Conservation (phyloP, 176 grass and related monocot genomes). For the Rhynchospora pubera region DNA sequence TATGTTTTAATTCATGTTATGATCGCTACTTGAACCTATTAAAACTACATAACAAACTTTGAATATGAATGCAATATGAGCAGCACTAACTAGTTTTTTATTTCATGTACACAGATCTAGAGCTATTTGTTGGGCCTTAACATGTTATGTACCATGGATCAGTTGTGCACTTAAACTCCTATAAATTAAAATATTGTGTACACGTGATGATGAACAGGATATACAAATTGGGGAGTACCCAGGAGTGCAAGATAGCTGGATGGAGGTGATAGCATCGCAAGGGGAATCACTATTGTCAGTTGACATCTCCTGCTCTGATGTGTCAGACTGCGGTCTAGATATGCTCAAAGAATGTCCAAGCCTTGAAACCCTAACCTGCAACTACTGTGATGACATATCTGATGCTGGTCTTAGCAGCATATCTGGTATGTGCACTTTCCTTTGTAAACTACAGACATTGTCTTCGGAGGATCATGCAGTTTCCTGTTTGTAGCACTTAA, state of each 20-base stretch:
- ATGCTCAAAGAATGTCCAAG: conserved; percentile 62
- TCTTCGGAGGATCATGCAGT: not conserved
- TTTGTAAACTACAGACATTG: not conserved
- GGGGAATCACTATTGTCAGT: conserved; percentile 81
- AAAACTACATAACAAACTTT: not conserved
- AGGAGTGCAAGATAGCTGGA: conserved; percentile 92
- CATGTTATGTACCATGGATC: not conserved
- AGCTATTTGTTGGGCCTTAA: not conserved
- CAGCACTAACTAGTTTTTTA: not conserved
- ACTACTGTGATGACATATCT: conserved; percentile 89
- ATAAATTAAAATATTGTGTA: not conserved
- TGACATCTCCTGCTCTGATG: conserved; percentile 88
- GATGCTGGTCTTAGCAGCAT: conserved; percentile 62
- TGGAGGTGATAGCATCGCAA: conserved; percentile 76
- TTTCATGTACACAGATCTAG: not conserved
- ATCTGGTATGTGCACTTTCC: conserved; percentile 36
- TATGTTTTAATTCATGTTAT: not conserved
- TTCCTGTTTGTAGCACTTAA: not conserved
- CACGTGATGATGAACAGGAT: conserved; percentile 42
- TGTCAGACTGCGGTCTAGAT: conserved; percentile 67
- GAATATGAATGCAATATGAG: not conserved
- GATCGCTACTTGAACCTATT: not conserved
- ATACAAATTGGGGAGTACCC: conserved; percentile 82
- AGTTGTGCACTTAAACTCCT: not conserved
- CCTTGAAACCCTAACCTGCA: conserved; percentile 67